Conservation (phyloP, 805 yeast species). For the Hagleromyces aurorensis region DNA sequence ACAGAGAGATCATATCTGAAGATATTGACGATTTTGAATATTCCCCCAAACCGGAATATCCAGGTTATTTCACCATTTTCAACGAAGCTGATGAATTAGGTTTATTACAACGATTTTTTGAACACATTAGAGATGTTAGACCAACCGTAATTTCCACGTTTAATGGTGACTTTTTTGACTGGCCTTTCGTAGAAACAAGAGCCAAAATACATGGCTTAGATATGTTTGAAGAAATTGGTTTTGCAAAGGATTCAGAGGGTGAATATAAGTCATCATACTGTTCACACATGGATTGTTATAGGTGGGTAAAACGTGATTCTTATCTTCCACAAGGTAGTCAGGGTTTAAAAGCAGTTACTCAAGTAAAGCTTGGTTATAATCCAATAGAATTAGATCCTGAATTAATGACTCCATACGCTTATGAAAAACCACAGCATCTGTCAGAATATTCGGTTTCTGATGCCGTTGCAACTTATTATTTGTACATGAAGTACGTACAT, state of each 20-base stretch:
- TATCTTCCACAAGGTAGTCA: constrained; percentile 98
- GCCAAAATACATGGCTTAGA: constrained; percentile 76
- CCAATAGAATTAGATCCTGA: constrained; percentile 97
- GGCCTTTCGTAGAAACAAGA: constrained; percentile 96
- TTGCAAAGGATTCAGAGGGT: constrained; percentile 79
- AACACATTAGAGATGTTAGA: constrained; percentile 75
- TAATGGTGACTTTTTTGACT: constrained; percentile 97
- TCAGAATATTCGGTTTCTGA: constrained; percentile 98
- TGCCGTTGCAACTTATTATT: constrained; percentile 96
- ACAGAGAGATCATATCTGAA: constrained; percentile 86
- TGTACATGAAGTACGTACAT: constrained; percentile 93
- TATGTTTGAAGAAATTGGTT: constrained; percentile 91
- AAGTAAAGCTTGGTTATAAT: constrained; percentile 89
- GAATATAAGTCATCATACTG: constrained; percentile 91
- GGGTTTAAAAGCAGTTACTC: constrained; percentile 96
- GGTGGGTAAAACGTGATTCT: constrained; percentile 98
- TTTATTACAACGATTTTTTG: constrained; percentile 69
- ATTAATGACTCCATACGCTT: constrained; percentile 95
- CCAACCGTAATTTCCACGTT: constrained; percentile 98
- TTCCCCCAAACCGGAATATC: constrained; percentile 94
- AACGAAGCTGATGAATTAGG: constrained; percentile 83
- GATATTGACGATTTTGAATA: constrained; percentile 97
- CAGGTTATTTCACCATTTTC: constrained; percentile 81
- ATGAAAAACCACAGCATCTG: constrained; percentile 81
- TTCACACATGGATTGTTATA: constrained; percentile 92